These are phyloP conservation scores for Schizosaccharomyces lindneri DNA, from an alignment of 805 yeast genomes.

Conservation along the genomic window DNA sequence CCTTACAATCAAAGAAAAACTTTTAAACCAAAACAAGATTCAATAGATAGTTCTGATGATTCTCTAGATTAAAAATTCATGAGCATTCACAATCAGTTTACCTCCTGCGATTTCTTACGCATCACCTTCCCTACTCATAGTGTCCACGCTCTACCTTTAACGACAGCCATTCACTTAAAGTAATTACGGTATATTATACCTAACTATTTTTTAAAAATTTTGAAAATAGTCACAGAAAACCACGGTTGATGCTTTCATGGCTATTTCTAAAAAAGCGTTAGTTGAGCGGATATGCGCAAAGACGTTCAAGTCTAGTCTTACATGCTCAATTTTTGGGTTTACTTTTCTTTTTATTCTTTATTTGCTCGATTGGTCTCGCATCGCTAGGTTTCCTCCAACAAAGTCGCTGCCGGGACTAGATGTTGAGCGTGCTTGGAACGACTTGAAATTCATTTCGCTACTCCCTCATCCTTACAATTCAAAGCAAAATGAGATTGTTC, in stretches of 20 bases:
- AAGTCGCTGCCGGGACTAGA: neutral
- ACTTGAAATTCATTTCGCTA: constrained; percentile 41
- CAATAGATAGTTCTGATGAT: neutral
- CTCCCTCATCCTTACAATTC: constrained; percentile 61
- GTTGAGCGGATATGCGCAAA: neutral
- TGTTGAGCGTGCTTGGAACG: constrained; percentile 31
- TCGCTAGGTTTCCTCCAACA: neutral
- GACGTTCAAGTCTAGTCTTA: neutral
- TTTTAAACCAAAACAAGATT: neutral
- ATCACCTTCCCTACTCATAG: no score
- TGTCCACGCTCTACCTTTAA: no score
- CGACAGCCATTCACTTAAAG: no score
- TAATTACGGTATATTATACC: no score
- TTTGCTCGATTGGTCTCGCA: neutral
- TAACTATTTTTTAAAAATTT: no score
- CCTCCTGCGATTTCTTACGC: no score
- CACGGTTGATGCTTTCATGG: no score
- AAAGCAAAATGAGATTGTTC: constrained; percentile 50
- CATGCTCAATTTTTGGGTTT: neutral
- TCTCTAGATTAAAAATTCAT: neutral
- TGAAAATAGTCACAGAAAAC: no score
- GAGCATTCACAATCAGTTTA: no score
- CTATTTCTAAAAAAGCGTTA: neutral
- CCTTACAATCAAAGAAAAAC: neutral
- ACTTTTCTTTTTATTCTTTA: neutral